Base-by-base conservation (phyloP, 1,139 yeast genomes). In the Diutina pseudorugosa region DNA sequence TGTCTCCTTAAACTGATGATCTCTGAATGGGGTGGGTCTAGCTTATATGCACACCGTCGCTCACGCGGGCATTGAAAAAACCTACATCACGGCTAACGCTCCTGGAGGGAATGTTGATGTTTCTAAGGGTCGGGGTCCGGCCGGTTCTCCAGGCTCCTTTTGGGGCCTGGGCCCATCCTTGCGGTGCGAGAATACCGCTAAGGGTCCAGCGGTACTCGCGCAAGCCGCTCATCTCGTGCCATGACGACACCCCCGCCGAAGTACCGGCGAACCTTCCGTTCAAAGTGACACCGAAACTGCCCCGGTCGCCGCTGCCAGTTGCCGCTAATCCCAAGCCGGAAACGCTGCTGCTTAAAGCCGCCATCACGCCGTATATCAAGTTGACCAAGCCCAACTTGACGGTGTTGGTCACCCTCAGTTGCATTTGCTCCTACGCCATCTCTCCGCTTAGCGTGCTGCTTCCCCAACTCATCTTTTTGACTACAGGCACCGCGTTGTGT, bases 381-480 rank as follows among this genome's bases (percentile, higher is more conserved):
- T 74, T 93, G 21, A 81, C 96, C 2, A 93, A 93, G 66, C 98
- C 99, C 16, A 78, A 90, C 55, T 74, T 93, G 52, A 88, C 98
- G 0, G 80, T 91, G 7, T 70, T 94, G 50, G 96, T 93, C 5
- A 95, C 94, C 61, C 72, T 93, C 23, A 86, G 96, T 54, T 87
- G 96, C 1, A 89, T 93, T 61, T 89, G 98, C 56, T 85, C 97
- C 0, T 93, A 93, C 63, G 97, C 98, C 0, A 72, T 93, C 40
- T 88, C 96, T 0, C 98, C 98, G 1, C 76, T 77, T 58, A 81
- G 91, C 1, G 83, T 82, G 0, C 81, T 95, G 1, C 66, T 93
- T 1, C 72, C 80, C 11, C 84, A 88, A 59, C 73, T 93, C 47
- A 60, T 85, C 47, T 82, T 83, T 58, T 71, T 93, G 42, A 87